Base-by-base conservation (phyloP, 495 filamentous ascomycete species). In the Aspergillus steynii region DNA sequence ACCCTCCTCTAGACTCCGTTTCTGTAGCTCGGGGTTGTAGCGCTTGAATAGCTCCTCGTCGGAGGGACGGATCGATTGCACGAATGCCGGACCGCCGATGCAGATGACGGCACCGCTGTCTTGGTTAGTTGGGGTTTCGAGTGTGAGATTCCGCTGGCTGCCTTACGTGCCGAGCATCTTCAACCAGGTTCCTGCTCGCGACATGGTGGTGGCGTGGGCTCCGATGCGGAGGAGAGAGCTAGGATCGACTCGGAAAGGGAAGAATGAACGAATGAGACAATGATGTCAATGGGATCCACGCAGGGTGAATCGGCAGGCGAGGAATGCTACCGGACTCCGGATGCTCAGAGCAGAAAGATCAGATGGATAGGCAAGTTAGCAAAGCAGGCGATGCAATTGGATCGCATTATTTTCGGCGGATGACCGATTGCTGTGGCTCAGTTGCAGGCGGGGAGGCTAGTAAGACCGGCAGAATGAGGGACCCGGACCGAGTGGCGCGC, bases 1-100 rank as follows among this genome's bases (percentile, higher is more conserved):
- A 31, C 93, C 84, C 55, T 88, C 82, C 68, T 92, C 91, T 1
- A 93, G 75, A 56, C 89, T 91, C 65, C 88, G 84, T 73, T 90
- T 90, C 71, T 94, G 91, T 4, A 98, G 84, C 14, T 98, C 95
- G 1, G 94, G 93, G 72, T 93, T 98, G 79, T 97, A 98, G 73
- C 82, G 86, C 82, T 93, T 82, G 79, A 96, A 91, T 8, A 98
- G 81, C 75, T 97, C 93, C 72, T 97, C 95, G 64, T 97, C 92
- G 6, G 91, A 86, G 3, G 96, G 95, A 54, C 86, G 84, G 45
- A 98, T 78, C 64, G 84, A 96, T 69, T 84, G 80, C n/a, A 93
- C 85, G 50, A 97, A 75, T 4, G 90, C 89, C 32, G 94, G 94
- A 28, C 95, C 95, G 46, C 95, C 95, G 62, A 96, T 78, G 73